Percentiles rank a stretch among this genome's conserved stretches.
These are phyloP conservation scores for Mycena metata DNA, from an alignment of 768 basidiomycete species.

Conservation along the genomic window DNA sequence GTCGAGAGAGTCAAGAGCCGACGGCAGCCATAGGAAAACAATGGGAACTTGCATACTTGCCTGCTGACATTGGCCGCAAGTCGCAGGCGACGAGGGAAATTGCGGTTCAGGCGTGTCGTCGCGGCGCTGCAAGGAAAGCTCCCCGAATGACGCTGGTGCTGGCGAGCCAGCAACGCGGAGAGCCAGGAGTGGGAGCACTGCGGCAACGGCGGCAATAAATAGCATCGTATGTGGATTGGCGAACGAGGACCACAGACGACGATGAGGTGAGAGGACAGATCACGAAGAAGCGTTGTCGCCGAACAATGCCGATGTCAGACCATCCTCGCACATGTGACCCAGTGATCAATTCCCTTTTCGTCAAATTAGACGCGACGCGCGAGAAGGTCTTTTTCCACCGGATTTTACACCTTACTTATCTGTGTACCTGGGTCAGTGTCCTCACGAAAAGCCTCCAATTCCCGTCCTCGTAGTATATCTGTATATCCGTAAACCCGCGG, in stretches of 20 bases:
- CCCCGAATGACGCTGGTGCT: constrained; percentile 11
- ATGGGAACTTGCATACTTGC: neutral
- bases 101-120: constrained; percentile 38
- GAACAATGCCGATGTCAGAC: too few species aligned
- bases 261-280: constrained; percentile 13
- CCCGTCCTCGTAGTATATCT: neutral
- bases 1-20: neutral
- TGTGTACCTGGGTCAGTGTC: neutral
- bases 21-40: neutral
- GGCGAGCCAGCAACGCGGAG: constrained; percentile 43
- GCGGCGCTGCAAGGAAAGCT: constrained; percentile 39
- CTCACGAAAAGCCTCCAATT: neutral
- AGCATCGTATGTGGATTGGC: constrained; percentile 34
- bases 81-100: constrained; percentile 24
- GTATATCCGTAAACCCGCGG: neutral
- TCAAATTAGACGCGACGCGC: too few species aligned
- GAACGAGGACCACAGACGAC: constrained; percentile 9
- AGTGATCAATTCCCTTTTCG: too few species aligned
- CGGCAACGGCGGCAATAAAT: constrained; percentile 41
- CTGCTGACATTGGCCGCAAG: constrained; percentile 28
- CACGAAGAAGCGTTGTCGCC: neutral
- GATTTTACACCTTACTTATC: neutral
- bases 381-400: neutral
- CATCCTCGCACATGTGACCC: too few species aligned
- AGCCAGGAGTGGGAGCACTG: constrained; percentile 40